Conservation (phyloP, 2,329 filamentous ascomycete genomes). For the Epichloe typhina region DNA sequence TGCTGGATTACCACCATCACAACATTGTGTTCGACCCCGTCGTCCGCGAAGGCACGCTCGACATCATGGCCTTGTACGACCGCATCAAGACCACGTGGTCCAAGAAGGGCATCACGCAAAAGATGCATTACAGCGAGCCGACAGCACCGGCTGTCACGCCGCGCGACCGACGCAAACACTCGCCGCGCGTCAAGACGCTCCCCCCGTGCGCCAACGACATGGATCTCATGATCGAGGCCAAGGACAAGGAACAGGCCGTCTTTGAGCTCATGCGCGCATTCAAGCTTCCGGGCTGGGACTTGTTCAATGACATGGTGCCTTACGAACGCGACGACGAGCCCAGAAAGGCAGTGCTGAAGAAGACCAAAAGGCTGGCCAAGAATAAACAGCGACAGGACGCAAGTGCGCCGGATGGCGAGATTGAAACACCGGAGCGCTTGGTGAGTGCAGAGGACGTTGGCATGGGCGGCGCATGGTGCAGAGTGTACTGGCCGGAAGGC, state of each 20-base stretch:
- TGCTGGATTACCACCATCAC: conserved; percentile 90
- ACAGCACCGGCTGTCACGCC: conserved; percentile 51
- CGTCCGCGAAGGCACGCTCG: conserved; percentile 70
- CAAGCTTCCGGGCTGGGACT: conserved; percentile 67
- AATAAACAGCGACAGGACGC: conserved; percentile 23
- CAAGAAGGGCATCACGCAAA: conserved; percentile 72
- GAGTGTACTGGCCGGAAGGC: conserved; percentile 83
- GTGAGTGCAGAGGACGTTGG: conserved; percentile 57
- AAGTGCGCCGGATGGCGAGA: conserved; percentile 22
- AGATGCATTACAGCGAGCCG: conserved; percentile 94
- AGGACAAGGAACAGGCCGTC: conserved; percentile 94
- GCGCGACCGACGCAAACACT: conserved; percentile 73
- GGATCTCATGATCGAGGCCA: conserved; percentile 99
- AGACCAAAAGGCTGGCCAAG: conserved; percentile 26
- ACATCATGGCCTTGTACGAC: conserved; percentile 61
- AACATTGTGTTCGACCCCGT: conserved; percentile 76
- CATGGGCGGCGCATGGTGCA: conserved; percentile 71
- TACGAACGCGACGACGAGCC: conserved; percentile 64
- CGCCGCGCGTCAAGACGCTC: conserved; percentile 60
- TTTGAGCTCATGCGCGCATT: conserved; percentile 88
- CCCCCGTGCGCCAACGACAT: conserved; percentile 73
- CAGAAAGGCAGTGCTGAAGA: conserved; percentile 29
- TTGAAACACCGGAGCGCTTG: conserved; percentile 24
- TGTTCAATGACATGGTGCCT: conserved; percentile 64
- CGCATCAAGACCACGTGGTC: conserved; percentile 77